Evolutionary conservation across 495 filamentous ascomycete species (phyloP).

Genomic region (Aspergillus ostianus): DNA sequence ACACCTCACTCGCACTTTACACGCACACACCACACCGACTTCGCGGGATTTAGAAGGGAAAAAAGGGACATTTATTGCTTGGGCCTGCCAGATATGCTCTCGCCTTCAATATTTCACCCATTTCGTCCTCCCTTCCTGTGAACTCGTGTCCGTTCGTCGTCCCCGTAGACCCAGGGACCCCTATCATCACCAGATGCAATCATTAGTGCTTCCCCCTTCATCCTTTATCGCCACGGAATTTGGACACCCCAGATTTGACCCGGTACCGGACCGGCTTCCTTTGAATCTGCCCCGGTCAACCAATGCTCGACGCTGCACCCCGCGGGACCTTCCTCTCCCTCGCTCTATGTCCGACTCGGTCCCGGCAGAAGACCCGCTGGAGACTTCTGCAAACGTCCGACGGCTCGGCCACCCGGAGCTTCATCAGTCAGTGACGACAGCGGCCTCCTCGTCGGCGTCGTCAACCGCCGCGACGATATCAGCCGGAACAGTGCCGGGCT

Average conservation of each 20-base stretch:
- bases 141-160: conserved; percentile 10
- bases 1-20: conserved; percentile 3
- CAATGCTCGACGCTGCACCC: conserved; percentile 66
- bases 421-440: conserved; percentile 34
- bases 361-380: conserved; percentile 58
- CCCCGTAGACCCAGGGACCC: conserved; percentile 15
- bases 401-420: conserved; percentile 47
- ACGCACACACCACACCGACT: conserved; percentile 8
- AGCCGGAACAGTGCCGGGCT: conserved; percentile 21
- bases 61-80: background rate
- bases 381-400: conserved; percentile 55
- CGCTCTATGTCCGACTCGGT: conserved; percentile 85
- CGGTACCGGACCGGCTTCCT: conserved; percentile 63
- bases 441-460: conserved; percentile 36
- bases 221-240: conserved; percentile 43
- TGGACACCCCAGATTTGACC: conserved; percentile 40
- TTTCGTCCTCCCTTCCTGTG: conserved; percentile 28
- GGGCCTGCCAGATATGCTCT: conserved; percentile 36
- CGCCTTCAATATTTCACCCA: conserved; percentile 19
- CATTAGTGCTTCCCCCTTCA: conserved; percentile 47
- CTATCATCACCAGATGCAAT: conserved; percentile 44
- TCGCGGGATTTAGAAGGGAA: background rate
- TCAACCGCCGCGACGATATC: conserved; percentile 23
- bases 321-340: conserved; percentile 66
- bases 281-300: conserved; percentile 67